Base-by-base conservation (phyloP, 1,284 basidiomycete species). In the Sanguinoderma infundibulare region DNA sequence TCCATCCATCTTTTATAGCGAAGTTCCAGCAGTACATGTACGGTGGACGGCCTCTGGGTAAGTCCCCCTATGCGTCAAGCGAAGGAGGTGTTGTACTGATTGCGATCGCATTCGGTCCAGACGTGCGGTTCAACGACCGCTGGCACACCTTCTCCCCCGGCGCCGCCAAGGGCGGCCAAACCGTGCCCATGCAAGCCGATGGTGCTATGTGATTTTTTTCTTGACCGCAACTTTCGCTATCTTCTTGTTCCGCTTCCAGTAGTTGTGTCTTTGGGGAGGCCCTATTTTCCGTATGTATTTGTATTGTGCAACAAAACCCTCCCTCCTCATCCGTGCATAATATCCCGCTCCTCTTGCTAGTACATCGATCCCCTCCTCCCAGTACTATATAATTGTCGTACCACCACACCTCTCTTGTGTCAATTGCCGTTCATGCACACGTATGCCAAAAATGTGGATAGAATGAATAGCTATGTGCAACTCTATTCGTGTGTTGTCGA, bases 1-100 rank as follows among this genome's bases (percentile, higher is more conserved):
- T 36, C n/a, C 6, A 1, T 22, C 3, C 17, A 10, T n/a, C 54
- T 42, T 49, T 62, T 28, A 22, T 60, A 91, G 92, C 93, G 57
- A 96, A 96, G 76, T 96, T 96, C 83, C 91, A 92, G 75, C 87
- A 90, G 40, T 96, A 96, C 72, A 88, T 94, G 85, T 96, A 96
- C 68, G 94, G 94, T 62, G 94, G 94, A 10, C 81, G 94, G 52
- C 92, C 94, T 36, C 79, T 95, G n/a, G 90, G 90, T 92, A 73
- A 67, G 86, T 79, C 46, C 57, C 2, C 32, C 15, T 14, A 46
- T 46, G 22, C 42, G 55, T 34, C 52, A 32, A 10, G 34, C 22
- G 32, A 36, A 9, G n/a, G 32, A 14, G 55, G 9, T 10, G 53
- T 28, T 44, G 42, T 60, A 17, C 53, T 28, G 53, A 49, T 54